Base-by-base conservation (phyloP, 441 rosid genomes). In the Arabidopsis hybrid region DNA sequence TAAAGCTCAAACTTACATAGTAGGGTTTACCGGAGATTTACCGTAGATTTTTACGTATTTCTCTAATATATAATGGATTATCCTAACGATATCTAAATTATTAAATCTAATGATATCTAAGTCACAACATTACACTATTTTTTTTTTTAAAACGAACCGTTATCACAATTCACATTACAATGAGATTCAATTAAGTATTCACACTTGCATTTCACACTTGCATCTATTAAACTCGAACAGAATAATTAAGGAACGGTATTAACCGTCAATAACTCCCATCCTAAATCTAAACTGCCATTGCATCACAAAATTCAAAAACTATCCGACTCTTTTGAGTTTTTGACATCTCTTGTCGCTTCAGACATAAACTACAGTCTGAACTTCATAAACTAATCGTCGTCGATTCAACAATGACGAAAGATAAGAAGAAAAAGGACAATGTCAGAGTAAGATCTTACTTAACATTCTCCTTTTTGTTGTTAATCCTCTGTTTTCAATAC, bases 401-500 rank as follows among this genome's bases (percentile, higher is more conserved):
- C n/a, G 3, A 39, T 32, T 40, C 18, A 55, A 13, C 59, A 68
- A 75, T 75, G 79, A 55, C 65, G 52, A 69, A 68, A 69, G 65
- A 45, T 1, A 76, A 76, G 75, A 76, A 76, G 75, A 62, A 63
- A 47, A 76, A 69, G 60, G 71, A 76, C 6, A 63, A 56, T 39
- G 61, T 39, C 75, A 69, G 38, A 64, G 75, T 76, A 69, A 76
- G 79, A 47, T 63, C 46, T 3, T 13, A 9, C 50, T 11, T 26
- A 49, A 53, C 35, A 36, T 21, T 21, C 47, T 26, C 6, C 1
- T 7, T 8, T 52, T 21, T 21, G 26, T n/a, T 43, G 11, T 46
- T 11, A 34, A 4, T 52, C 50, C 2, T 67, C 35, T 49, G 46
- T 60, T 71, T 59, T 36, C n/a, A 36, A 26, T 9, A 26, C 60